A percentile compares a stretch with the other conserved stretches of the same genome.
These are phyloP conservation scores for Kuraishia hungarica DNA, from an alignment of 805 yeast genomes.

Conservation along the genomic window DNA sequence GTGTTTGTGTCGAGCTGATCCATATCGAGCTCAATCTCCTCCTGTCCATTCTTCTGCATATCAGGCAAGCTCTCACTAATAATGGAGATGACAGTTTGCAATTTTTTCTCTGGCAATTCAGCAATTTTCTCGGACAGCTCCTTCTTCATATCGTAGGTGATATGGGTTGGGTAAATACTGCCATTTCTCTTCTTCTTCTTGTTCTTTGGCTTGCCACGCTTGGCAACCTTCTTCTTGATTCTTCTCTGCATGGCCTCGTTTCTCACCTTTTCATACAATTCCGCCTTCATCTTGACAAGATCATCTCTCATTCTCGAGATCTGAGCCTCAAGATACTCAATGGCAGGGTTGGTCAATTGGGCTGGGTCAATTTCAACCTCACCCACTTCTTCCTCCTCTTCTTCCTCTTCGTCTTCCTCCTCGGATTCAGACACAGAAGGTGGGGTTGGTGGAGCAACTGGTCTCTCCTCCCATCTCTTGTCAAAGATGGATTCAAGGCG, in stretches of 20 bases:
- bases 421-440: constrained; percentile 35
- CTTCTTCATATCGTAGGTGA: constrained; percentile 94
- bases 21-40: constrained; percentile 93
- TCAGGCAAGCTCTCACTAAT: constrained; percentile 73
- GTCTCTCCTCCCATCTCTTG: constrained; percentile 82
- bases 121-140: constrained; percentile 83
- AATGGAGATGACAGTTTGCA: constrained; percentile 76
- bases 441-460: constrained; percentile 58
- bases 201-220: constrained; percentile 12
- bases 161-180: constrained; percentile 28
- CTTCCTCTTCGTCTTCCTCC: constrained; percentile 37
- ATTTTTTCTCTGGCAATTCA: constrained; percentile 64
- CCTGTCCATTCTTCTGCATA: constrained; percentile 43
- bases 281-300: constrained; percentile 72
- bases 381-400: constrained; percentile 36
- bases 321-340: constrained; percentile 82
- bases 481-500: constrained; percentile 80
- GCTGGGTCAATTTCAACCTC: constrained; percentile 52
- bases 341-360: constrained; percentile 78
- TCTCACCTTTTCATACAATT: constrained; percentile 58
- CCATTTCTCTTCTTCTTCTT: constrained; percentile 10
- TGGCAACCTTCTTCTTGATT: constrained; percentile 28
- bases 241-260: constrained; percentile 50
- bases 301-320: constrained; percentile 79
- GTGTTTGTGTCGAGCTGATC: constrained; percentile 85